phyloP scores from a whole-genome alignment of 2,329 filamentous ascomycete species.

The Fusarium gaditjirri region DNA sequence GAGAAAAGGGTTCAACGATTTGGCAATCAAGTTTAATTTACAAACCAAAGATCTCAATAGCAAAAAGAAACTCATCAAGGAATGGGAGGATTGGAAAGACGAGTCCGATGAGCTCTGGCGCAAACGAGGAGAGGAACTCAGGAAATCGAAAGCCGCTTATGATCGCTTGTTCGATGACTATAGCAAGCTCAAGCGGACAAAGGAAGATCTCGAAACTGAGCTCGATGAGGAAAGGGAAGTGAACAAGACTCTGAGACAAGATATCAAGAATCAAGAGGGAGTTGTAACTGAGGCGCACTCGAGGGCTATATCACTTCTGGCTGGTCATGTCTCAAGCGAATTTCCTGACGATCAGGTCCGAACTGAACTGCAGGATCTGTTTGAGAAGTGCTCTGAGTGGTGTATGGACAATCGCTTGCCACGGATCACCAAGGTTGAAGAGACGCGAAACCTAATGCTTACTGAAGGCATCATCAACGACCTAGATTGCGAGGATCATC shows the following conservation, averaged over 20 bases:
- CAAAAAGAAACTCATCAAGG: not conserved
- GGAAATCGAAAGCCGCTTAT: not conserved
- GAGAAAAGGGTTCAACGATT: not conserved
- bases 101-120: not conserved
- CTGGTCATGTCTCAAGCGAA: not conserved
- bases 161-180: not conserved
- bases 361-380: not conserved
- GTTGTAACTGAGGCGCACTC: not conserved
- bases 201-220: not conserved
- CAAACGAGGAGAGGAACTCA: not conserved
- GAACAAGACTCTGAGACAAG: not conserved
- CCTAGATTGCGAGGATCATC: not conserved
- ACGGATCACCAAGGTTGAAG: fast-evolving
- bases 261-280: not conserved
- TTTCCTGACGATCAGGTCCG: not conserved
- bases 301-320: not conserved
- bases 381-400: not conserved
- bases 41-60: not conserved
- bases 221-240: not conserved
- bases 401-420: not conserved
- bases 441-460: not conserved
- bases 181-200: not conserved
- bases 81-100: not conserved
- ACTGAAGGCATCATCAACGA: not conserved
- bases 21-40: not conserved